A percentile compares a stretch with the other conserved stretches of the same genome.
Evolutionary conservation across 805 yeast genomes (phyloP).

Genomic region (Allodekkera sacchari): DNA sequence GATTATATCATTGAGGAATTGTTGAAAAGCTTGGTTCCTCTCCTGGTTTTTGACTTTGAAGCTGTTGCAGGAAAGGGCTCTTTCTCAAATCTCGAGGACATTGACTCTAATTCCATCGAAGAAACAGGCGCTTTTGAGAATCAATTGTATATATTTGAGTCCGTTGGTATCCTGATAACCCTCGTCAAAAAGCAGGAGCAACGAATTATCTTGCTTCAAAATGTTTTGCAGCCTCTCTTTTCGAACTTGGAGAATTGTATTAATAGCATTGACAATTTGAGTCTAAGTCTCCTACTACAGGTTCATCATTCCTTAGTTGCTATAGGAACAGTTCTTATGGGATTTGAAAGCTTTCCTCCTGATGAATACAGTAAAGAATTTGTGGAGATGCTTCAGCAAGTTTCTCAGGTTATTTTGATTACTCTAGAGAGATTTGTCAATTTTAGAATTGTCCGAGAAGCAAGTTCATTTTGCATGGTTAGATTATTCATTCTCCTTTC

Average conservation of each 20-base stretch:
- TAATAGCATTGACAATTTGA: constrained; percentile 21
- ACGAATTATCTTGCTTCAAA: constrained; percentile 46
- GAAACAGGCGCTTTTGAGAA: constrained; percentile 61
- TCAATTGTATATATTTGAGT: constrained; percentile 79
- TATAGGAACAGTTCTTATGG: constrained; percentile 83
- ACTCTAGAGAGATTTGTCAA: constrained; percentile 70
- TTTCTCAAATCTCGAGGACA: constrained; percentile 9
- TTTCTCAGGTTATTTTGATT: constrained; percentile 72
- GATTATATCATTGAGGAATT: constrained; percentile 44
- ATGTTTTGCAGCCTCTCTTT: constrained; percentile 69
- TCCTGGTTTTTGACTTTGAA: constrained; percentile 57
- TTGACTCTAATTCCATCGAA: constrained; percentile 34
- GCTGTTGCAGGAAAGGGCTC: constrained; percentile 21
- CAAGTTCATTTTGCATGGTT: constrained; percentile 80
- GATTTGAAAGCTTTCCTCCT: constrained; percentile 44
- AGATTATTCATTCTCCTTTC: constrained; percentile 74
- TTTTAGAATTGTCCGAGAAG: constrained; percentile 67
- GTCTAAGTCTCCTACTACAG: constrained; percentile 48
- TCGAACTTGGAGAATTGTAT: constrained; percentile 61
- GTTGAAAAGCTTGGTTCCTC: constrained; percentile 50
- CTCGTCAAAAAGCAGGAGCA: constrained; percentile 35
- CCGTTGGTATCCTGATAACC: constrained; percentile 70
- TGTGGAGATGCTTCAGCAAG: constrained; percentile 23
- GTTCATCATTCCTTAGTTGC: constrained; percentile 85
- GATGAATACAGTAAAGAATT: constrained; percentile 26